Conservation (phyloP, 108 stramenopile genomes). For the Cylindrotheca fusiformis region DNA sequence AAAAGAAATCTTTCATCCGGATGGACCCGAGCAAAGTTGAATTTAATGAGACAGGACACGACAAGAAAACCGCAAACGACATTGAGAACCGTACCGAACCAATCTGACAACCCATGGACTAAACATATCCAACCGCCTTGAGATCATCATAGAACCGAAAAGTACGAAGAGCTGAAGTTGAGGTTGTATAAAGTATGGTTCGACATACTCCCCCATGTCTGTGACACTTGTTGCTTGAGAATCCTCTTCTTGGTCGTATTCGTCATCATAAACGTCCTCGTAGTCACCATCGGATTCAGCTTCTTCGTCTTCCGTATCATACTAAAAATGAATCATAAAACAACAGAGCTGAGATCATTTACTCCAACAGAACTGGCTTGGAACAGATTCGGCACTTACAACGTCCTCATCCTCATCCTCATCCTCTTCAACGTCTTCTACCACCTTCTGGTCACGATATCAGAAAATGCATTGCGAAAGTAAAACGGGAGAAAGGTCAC, state of each 20-base stretch:
- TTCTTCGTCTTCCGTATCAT: too few species aligned
- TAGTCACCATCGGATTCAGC: slow-evolving; percentile 6
- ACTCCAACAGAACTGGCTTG: background rate
- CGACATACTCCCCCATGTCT: slow-evolving; percentile 4
- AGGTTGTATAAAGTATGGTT: slow-evolving; percentile 27
- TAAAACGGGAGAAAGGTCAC: too few species aligned
- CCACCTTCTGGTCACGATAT: too few species aligned
- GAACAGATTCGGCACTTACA: background rate
- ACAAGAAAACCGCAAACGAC: background rate
- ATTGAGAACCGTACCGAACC: slow-evolving; percentile 30
- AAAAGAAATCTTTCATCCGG: slow-evolving; percentile 40
- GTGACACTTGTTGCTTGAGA: background rate
- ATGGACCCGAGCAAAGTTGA: background rate
- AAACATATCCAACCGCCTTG: slow-evolving; percentile 52
- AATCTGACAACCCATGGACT: slow-evolving; percentile 43
- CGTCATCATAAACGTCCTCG: slow-evolving; percentile 5
- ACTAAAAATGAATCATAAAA: too few species aligned
- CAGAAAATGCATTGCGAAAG: too few species aligned
- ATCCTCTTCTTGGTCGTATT: slow-evolving; percentile 11
- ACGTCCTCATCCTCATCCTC: background rate
- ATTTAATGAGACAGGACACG: background rate
- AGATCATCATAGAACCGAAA: slow-evolving; percentile 60
- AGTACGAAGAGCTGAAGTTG: slow-evolving; percentile 33
- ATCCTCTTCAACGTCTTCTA: slow-evolving; percentile 1
- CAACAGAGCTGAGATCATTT: background rate